A percentile compares a stretch with the other conserved stretches of the same genome.
These are phyloP conservation scores for Rhodamnia argentea DNA, from an alignment of 345 rosid species.

Conservation along the genomic window DNA sequence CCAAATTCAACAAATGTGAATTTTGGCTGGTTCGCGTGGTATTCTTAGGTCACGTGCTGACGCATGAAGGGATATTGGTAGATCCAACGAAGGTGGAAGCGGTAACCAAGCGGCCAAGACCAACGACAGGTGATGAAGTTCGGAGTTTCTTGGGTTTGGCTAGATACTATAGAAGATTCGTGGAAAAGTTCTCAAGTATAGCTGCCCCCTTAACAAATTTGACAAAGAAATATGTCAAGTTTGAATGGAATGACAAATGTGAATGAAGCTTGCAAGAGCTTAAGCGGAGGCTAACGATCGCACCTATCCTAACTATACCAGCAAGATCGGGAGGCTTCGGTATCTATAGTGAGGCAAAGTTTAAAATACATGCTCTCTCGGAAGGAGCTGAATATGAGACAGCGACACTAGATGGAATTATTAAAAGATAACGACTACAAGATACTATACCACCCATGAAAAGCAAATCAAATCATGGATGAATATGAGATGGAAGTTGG, in stretches of 20 bases:
- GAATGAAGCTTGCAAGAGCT: not conserved
- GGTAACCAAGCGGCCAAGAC: not conserved
- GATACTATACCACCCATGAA: no score
- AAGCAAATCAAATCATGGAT: no score
- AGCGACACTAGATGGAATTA: no score
- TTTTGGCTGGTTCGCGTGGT: not conserved
- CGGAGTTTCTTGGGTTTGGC: not conserved
- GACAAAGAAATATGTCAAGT: not conserved
- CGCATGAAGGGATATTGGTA: not conserved
- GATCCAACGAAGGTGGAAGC: not conserved
- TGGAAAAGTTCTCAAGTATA: not conserved
- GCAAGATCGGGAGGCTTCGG: no score
- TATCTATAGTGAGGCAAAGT: no score
- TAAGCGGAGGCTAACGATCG: no score
- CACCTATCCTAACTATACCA: no score
- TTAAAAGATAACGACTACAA: no score
- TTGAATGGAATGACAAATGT: not conserved
- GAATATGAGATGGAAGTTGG: no score
- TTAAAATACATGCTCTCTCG: no score
- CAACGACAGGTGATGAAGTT: not conserved
- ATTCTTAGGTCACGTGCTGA: not conserved
- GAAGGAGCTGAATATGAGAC: no score
- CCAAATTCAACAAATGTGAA: not conserved
- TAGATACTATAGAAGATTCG: not conserved
- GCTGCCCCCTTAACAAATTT: not conserved